A percentile compares a stretch with the other conserved stretches of the same genome.
Evolutionary conservation across 495 filamentous ascomycete genomes (phyloP).

Genomic region (Neurospora hispaniola): DNA sequence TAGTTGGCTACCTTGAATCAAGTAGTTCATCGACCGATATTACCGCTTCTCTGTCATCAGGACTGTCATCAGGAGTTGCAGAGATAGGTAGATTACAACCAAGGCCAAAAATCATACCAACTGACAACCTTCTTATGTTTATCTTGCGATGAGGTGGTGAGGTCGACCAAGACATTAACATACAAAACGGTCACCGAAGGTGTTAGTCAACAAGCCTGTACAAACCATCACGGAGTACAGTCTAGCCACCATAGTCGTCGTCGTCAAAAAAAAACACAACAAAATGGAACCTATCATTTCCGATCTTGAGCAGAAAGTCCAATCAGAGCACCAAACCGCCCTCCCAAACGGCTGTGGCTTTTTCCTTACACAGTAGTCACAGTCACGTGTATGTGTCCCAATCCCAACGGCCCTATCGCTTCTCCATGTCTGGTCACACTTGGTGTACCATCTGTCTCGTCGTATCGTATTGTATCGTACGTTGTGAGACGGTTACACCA

Average conservation of each 20-base stretch:
- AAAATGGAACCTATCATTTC: background rate
- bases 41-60: background rate
- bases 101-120: background rate
- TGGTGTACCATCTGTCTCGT: background rate
- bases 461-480: background rate
- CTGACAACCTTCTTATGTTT: background rate
- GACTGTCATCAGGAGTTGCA: background rate
- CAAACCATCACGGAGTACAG: background rate
- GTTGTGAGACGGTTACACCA: background rate
- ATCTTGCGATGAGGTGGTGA: background rate
- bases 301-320: background rate
- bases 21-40: background rate
- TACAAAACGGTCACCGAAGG: background rate
- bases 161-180: background rate
- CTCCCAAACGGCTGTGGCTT: background rate
- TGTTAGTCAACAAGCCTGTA: background rate
- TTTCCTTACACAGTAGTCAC: background rate
- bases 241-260: background rate
- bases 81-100: background rate
- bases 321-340: background rate
- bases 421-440: background rate
- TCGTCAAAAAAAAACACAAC: background rate
- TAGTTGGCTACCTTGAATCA: background rate
- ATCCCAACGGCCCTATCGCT: background rate
- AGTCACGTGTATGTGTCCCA: background rate